Conservation (phyloP, 805 yeast genomes). For the Dipodascopsis tothii region DNA sequence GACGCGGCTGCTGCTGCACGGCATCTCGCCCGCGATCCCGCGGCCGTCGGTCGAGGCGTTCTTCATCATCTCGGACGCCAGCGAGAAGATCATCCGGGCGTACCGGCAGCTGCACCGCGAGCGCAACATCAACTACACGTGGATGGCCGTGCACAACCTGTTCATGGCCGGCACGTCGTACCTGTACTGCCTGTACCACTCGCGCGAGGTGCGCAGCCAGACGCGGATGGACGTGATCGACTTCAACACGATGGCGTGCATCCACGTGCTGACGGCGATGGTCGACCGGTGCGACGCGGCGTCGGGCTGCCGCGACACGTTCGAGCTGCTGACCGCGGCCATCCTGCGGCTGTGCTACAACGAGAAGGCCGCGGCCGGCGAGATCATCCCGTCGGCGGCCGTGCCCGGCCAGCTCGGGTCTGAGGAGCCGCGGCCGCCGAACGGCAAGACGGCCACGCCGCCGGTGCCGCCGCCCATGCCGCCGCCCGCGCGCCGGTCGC, state of each 20-base stretch:
- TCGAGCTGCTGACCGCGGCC: slow-evolving; percentile 64
- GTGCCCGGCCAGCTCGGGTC: slow-evolving; percentile 21
- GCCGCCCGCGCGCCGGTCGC: slow-evolving; percentile 19
- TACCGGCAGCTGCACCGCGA: slow-evolving; percentile 52
- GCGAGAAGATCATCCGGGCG: slow-evolving; percentile 57
- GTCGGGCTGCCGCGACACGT: slow-evolving; percentile 57
- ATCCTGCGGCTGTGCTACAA: slow-evolving; percentile 45
- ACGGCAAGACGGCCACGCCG: slow-evolving; percentile 14
- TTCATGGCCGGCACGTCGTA: slow-evolving; percentile 86
- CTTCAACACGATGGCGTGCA: slow-evolving; percentile 35
- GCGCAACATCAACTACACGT: slow-evolving; percentile 68
- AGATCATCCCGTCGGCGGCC: slow-evolving; percentile 13
- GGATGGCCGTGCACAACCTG: slow-evolving; percentile 87
- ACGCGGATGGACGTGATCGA: slow-evolving; percentile 47
- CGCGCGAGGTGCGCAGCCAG: slow-evolving; percentile 44
- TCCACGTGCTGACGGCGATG: slow-evolving; percentile 52
- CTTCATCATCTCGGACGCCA: slow-evolving; percentile 50
- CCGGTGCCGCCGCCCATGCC: slow-evolving; percentile 22
- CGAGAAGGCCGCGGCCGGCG: slow-evolving; percentile 26
- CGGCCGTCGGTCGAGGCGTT: slow-evolving; percentile 49
- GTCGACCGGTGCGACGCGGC: slow-evolving; percentile 75
- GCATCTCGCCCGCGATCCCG: slow-evolving; percentile 65
- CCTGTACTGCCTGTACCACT: slow-evolving; percentile 66
- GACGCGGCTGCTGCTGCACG: slow-evolving; percentile 62
- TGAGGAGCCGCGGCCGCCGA: slow-evolving; percentile 3